Evolutionary conservation across 2,329 filamentous ascomycete species (phyloP), one percentile per base, ranked within the genome.

Genomic region (Verruconis gallopava): DNA sequence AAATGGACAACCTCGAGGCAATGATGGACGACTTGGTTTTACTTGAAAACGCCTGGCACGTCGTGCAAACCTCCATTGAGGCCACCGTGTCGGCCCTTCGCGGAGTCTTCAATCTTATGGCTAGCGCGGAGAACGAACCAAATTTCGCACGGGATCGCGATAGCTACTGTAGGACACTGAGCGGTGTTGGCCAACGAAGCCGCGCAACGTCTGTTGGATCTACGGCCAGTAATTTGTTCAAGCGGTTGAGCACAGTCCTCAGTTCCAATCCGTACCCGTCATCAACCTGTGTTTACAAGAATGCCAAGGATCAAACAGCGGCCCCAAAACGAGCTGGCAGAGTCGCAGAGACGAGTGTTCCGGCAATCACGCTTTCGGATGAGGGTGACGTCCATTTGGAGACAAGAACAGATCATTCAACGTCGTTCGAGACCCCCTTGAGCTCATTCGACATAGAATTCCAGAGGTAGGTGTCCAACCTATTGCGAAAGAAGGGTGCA

Each of bases 91-190:
- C 61, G 4, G 63, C 62, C 9, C 50, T 68, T 2, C 62, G 62
- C 33, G 63, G 64, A 11, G 60, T 68, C 44, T 67, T 66, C 53
- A 64, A 57, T 45, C 60, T 67, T 43, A 65, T 68, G 59, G 59
- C 51, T 21, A 44, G 11, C 9, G 9, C 15, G 9, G 37, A 25
- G 9, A 20, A 9, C 14, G 21, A 9, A 9, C 5, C 14, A 6
- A 38, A 21, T 25, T 9, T 36, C 9, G 13, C 18, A 11, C 12
- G 9, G 13, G 6, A 19, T 19, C 13, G 18, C 11, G 9, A 17
- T 9, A n/a, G n/a, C 6, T n/a, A n/a, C n/a, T n/a, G n/a, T n/a
- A 9, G 25, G 25, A 9, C 25, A 9, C n/a, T 30, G 9, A 30
- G 25, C 25, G 11, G 9, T 9, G 17, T 36, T 9, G 21, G 37